Base-by-base conservation (phyloP, 169 alveolate species). In the Prorocentrum cordatum region DNA sequence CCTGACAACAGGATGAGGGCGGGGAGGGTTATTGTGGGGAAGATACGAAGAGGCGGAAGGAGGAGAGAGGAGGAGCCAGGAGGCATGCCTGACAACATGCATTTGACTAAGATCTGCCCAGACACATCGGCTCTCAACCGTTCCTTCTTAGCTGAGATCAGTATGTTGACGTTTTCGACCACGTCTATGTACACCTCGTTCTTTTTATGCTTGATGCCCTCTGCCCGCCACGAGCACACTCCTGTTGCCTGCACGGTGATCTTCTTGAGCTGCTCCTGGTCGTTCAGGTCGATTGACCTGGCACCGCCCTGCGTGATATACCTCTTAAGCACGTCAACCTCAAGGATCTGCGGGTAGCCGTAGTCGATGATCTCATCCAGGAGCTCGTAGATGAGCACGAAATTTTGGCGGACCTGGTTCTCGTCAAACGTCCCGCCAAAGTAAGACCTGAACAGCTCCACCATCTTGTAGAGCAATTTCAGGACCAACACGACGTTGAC, bases 341-440 rank as follows among this genome's bases (percentile, higher is more conserved):
- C 99, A 45, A 94, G 75, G 29, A 96, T 93, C 92, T 97, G 96
- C 16, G 99, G 99, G 29, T 93, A 91, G 26, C 99, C 98, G 84
- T 86, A 94, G 85, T 95, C 97, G 94, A 95, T 91, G 14, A 93
- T 95, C 89, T 95, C 94, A 26, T 59, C 93, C 79, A 83, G 62
- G 24, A 93, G 77, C 77, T 93, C 93, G 62, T 85, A 91, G 71
- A 93, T 82, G 42, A 91, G 80, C n/a, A 77, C 94, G 36, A 67
- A 86, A 82, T 91, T 58, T 66, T 54, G 32, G 54, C 80, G 85
- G 62, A 93, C 79, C 91, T 83, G 45, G 26, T 10, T n/a, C 68
- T n/a, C 68, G 10, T n/a, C 68, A n/a, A 10, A n/a, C 29, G 68
- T 26, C 26, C 45, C 45, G 42, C 12, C 24, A 18, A 31, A 20